Conservation (phyloP, 1,139 yeast genomes). For the Lodderomyces metapsilosis region DNA sequence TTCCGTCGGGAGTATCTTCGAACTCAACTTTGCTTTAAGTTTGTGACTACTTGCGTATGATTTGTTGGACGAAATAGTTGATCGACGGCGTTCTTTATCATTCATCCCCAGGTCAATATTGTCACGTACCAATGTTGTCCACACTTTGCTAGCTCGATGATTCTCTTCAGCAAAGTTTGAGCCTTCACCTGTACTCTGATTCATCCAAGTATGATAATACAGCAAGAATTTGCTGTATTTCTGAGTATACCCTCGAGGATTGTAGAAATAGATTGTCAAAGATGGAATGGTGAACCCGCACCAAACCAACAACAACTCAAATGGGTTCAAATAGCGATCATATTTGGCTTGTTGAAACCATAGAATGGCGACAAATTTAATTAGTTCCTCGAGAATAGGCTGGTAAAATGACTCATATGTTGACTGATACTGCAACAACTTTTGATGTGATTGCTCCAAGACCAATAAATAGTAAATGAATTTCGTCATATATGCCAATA, state of each 20-base stretch:
- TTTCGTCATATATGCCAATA: background rate
- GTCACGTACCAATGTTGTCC: background rate
- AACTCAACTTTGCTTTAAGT: background rate
- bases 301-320: conserved; percentile 9
- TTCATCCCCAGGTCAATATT: background rate
- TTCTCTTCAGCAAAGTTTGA: conserved; percentile 4
- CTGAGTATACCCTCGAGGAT: conserved; percentile 9
- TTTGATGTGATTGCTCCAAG: background rate
- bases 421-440: background rate
- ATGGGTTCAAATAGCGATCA: background rate
- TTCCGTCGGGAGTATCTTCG: background rate
- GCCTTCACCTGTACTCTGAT: conserved; percentile 7
- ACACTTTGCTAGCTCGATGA: background rate
- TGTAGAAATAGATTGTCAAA: conserved; percentile 9
- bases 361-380: conserved; percentile 7
- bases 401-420: conserved; percentile 8
- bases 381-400: conserved; percentile 12
- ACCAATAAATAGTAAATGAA: background rate
- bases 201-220: conserved; percentile 13
- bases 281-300: conserved; percentile 9
- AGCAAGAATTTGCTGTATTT: conserved; percentile 10
- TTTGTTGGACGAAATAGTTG: background rate
- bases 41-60: background rate
- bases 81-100: background rate
- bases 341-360: conserved; percentile 8